Conservation (phyloP, 108 stramenopile species). For the Skeletonema costatum region DNA sequence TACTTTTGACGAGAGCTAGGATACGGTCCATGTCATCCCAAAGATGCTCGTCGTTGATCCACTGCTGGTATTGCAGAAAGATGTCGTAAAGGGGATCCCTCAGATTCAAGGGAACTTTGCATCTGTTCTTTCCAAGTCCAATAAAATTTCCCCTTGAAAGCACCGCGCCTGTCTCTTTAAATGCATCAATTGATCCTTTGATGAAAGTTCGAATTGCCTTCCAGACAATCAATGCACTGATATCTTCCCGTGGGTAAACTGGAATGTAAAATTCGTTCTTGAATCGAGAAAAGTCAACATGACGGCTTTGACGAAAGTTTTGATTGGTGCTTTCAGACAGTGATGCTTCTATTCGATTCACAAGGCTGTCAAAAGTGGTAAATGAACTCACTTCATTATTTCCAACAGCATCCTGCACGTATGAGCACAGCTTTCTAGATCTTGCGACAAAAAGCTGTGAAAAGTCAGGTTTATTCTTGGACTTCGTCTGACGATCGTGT, state of each 20-base stretch:
- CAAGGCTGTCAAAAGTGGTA: constrained; percentile 39
- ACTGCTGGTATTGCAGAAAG: constrained; percentile 47
- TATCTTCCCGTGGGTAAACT: constrained; percentile 2
- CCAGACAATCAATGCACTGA: constrained; percentile 58
- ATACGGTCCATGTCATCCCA: constrained; percentile 68
- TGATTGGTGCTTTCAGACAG: constrained; percentile 1
- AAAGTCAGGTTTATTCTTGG: constrained; percentile 6
- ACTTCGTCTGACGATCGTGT: constrained; percentile 38
- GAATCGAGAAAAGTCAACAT: constrained; percentile 46
- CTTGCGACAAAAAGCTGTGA: constrained; percentile 60
- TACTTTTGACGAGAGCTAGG: constrained; percentile 4
- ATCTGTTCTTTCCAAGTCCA: constrained; percentile 46
- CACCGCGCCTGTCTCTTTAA: constrained; percentile 9
- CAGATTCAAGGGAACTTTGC: constrained; percentile 38
- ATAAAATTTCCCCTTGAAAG: constrained; percentile 52
- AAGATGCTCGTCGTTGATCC: constrained; percentile 19
- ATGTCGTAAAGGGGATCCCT: constrained; percentile 37
- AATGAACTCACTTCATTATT: constrained; percentile 11
- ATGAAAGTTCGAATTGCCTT: constrained; percentile 60
- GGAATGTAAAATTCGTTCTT: constrained; percentile 27
- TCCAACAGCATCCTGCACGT: constrained; percentile 46
- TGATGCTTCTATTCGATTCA: constrained; percentile 19
- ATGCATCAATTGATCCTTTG: constrained; percentile 70
- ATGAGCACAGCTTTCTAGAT: constrained; percentile 46
- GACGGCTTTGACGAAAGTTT: constrained; percentile 5